Conservation (phyloP, 345 rosid species). For the Raphanus sativus region DNA sequence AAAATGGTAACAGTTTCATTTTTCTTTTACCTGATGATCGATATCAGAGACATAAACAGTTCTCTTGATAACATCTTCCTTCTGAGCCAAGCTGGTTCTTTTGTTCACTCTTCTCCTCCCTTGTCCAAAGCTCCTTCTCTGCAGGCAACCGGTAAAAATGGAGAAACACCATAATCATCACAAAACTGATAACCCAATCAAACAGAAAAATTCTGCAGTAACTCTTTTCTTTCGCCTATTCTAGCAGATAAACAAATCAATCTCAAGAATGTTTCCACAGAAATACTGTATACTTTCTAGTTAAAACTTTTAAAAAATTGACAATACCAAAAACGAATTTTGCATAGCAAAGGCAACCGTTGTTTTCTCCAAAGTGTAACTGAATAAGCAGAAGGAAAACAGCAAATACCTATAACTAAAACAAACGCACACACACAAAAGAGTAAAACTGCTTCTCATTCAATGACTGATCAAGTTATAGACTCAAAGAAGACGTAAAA, state of each 20-base stretch:
- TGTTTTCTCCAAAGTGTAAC: neutral
- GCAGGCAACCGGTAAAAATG: conserved; percentile 19
- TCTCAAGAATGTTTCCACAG: neutral
- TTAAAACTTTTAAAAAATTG: neutral
- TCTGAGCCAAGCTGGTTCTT: conserved; percentile 89
- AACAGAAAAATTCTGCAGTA: neutral
- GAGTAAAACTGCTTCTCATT: neutral
- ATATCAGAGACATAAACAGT: conserved; percentile 43
- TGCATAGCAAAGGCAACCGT: neutral
- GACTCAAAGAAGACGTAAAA: conserved; percentile 12
- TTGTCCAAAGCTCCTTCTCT: conserved; percentile 76
- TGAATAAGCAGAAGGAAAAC: no score
- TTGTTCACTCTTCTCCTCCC: conserved; percentile 76
- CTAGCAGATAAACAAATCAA: neutral
- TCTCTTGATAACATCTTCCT: conserved; percentile 76
- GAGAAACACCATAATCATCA: conserved; percentile 11
- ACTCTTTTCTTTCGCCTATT: neutral
- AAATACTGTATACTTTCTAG: neutral
- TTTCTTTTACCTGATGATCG: conserved; percentile 33
- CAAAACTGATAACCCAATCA: neutral
- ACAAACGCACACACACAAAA: conserved; percentile 5
- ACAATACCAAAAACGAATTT: neutral
- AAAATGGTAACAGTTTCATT: neutral
- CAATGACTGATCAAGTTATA: conserved; percentile 8
- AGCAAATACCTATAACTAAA: neutral